Evolutionary conservation across 140 eudicot species (phyloP).

Genomic region (Cichorium intybus): DNA sequence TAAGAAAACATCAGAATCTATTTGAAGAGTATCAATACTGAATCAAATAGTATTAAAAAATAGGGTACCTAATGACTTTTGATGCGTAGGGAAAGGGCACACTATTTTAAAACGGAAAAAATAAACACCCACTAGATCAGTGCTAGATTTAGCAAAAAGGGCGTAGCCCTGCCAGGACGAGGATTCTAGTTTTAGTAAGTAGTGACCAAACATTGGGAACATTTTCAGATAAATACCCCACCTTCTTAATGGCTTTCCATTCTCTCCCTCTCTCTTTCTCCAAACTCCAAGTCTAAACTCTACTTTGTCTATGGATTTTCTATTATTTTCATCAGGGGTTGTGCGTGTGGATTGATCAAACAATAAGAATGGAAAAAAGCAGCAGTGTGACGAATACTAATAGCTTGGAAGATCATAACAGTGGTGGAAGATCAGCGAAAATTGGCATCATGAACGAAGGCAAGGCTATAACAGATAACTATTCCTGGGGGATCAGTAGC

Average conservation of each 20-base stretch:
- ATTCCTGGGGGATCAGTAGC: constrained; percentile 29
- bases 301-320: constrained; percentile 4
- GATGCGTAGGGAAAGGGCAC: constrained; percentile 39
- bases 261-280: constrained; percentile 10
- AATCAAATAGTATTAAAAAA: constrained; percentile 8
- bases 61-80: constrained; percentile 25
- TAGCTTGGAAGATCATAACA: constrained; percentile 13
- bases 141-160: constrained; percentile 52
- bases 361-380: constrained; percentile 31
- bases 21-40: constrained; percentile 19
- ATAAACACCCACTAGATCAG: constrained; percentile 39
- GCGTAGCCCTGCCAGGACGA: constrained; percentile 49
- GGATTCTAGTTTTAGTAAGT: constrained; percentile 45
- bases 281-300: constrained; percentile 4
- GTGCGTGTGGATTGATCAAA: neutral
- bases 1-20: constrained; percentile 19
- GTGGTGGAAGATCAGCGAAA: constrained; percentile 4
- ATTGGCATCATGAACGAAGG: neutral
- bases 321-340: neutral
- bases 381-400: constrained; percentile 11
- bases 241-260: constrained; percentile 36
- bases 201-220: constrained; percentile 56
- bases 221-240: constrained; percentile 43
- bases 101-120: constrained; percentile 35
- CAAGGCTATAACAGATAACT: constrained; percentile 5